A percentile compares a stretch with the other conserved stretches of the same genome.
Evolutionary conservation across 768 basidiomycete genomes (phyloP).

Genomic region (Mycena galopus): DNA sequence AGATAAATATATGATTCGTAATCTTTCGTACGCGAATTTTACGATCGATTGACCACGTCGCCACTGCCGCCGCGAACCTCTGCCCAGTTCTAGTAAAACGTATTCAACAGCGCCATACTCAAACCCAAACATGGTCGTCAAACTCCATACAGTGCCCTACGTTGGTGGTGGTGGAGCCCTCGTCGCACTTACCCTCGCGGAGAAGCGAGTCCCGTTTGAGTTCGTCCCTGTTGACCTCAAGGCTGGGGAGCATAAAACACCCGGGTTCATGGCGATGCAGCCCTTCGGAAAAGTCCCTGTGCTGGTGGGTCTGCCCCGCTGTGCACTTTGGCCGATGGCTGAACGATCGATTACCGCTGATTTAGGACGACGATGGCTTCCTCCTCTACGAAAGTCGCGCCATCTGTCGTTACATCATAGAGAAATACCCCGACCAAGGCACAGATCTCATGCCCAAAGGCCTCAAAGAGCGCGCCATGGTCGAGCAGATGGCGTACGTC

Average conservation of each 20-base stretch:
- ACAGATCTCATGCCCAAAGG: constrained; percentile 53
- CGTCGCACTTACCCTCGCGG: background rate
- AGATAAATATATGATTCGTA: too few relatives aligned
- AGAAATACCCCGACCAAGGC: constrained; percentile 56
- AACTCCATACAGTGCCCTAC: background rate
- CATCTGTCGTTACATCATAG: constrained; percentile 58
- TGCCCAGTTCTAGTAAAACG: too few relatives aligned
- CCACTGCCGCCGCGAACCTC: too few relatives aligned
- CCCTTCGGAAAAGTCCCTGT: background rate
- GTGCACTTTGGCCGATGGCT: too few relatives aligned
- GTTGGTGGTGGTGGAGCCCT: background rate
- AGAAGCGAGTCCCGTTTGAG: background rate
- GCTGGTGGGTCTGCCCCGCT: too few relatives aligned
- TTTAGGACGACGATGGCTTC: constrained; percentile 52
- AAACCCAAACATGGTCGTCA: background rate
- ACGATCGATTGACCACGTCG: too few relatives aligned
- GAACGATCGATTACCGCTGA: too few relatives aligned
- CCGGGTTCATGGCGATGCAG: background rate
- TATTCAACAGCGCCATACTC: too few relatives aligned
- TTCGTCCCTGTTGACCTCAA: background rate
- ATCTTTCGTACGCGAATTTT: too few relatives aligned
- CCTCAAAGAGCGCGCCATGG: constrained; percentile 39
- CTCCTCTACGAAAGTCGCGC: constrained; percentile 62
- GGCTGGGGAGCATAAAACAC: background rate
- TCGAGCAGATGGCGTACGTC: constrained; percentile 30